Evolutionary conservation across 2,329 filamentous ascomycete genomes (phyloP).

Genomic region (Capronia epimyces): DNA sequence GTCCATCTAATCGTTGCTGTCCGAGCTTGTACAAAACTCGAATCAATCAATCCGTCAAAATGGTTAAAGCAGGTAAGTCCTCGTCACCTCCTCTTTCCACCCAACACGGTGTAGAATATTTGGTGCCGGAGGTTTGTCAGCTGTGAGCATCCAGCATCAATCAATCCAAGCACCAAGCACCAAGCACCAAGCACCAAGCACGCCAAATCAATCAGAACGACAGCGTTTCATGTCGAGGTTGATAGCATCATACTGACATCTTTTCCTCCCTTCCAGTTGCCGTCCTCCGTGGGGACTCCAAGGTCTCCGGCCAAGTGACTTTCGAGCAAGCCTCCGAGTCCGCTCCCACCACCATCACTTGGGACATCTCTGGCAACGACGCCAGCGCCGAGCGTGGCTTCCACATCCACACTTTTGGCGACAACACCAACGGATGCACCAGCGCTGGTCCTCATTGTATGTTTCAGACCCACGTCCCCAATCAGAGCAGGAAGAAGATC

Average conservation of each 20-base stretch:
- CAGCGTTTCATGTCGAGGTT: too few species aligned
- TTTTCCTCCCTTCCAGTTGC: conserved; percentile 58
- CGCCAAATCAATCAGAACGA: conserved; percentile 24
- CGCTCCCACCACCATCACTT: conserved; percentile 77
- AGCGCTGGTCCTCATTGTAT: conserved; percentile 95
- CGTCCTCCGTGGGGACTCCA: conserved; percentile 96
- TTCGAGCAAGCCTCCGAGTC: conserved; percentile 89
- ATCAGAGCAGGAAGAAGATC: too few species aligned
- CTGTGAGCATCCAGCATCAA: conserved; percentile 18
- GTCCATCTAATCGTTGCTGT: not conserved
- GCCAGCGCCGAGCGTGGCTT: conserved; percentile 94
- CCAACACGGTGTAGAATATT: not conserved
- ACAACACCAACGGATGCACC: conserved; percentile 99
- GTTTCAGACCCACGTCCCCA: too few species aligned
- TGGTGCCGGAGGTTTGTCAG: conserved; percentile 14
- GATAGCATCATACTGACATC: conserved; percentile 21
- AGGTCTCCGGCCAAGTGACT: conserved; percentile 84
- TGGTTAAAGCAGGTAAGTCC: conserved; percentile 93
- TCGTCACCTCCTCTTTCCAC: not conserved
- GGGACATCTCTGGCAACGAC: conserved; percentile 88
- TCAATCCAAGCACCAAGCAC: not conserved
- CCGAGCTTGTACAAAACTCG: not conserved
- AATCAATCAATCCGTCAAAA: conserved; percentile 59
- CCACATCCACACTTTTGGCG: conserved; percentile 98
- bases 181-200: not conserved